phyloP scores from a whole-genome alignment of 2,329 filamentous ascomycete genomes.

The Stylonectria norvegica region DNA sequence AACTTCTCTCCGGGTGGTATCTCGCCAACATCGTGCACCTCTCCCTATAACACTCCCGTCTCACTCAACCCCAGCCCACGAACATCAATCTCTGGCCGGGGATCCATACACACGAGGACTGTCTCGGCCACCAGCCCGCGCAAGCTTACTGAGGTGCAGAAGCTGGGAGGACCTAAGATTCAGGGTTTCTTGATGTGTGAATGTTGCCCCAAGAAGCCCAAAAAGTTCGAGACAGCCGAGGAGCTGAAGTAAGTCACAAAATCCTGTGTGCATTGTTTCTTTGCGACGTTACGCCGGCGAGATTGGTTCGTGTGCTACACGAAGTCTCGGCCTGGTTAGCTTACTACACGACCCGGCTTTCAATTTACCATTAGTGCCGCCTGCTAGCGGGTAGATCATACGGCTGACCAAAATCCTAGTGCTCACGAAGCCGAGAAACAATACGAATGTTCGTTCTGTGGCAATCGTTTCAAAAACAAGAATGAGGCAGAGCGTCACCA shows the following conservation, averaged over 20 bases:
- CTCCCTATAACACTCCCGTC: conserved; percentile 47
- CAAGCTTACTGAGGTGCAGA: conserved; percentile 50
- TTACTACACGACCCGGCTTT: background rate
- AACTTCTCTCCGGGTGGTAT: conserved; percentile 46
- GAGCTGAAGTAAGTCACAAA: conserved; percentile 68
- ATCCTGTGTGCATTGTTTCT: too few relatives aligned
- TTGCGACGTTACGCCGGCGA: too few relatives aligned
- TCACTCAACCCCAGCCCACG: conserved; percentile 50
- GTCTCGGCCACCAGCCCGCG: conserved; percentile 49
- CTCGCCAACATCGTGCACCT: conserved; percentile 48
- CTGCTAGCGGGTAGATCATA: background rate
- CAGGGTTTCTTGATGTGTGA: conserved; percentile 70
- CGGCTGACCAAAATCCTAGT: conserved; percentile 45
- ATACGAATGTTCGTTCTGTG: conserved; percentile 88
- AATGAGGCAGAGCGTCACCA: conserved; percentile 96
- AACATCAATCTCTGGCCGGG: conserved; percentile 41
- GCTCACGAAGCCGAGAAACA: conserved; percentile 92
- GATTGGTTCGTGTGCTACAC: too few relatives aligned
- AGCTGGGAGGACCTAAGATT: conserved; percentile 46
- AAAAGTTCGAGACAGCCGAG: conserved; percentile 83
- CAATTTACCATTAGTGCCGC: background rate
- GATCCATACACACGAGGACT: conserved; percentile 42
- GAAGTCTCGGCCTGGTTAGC: too few relatives aligned
- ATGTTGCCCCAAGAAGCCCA: conserved; percentile 95
- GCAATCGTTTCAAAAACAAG: conserved; percentile 97